Evolutionary conservation across 371 early-diverging fungal genomes (phyloP).

Genomic region (Massospora cicadina): DNA sequence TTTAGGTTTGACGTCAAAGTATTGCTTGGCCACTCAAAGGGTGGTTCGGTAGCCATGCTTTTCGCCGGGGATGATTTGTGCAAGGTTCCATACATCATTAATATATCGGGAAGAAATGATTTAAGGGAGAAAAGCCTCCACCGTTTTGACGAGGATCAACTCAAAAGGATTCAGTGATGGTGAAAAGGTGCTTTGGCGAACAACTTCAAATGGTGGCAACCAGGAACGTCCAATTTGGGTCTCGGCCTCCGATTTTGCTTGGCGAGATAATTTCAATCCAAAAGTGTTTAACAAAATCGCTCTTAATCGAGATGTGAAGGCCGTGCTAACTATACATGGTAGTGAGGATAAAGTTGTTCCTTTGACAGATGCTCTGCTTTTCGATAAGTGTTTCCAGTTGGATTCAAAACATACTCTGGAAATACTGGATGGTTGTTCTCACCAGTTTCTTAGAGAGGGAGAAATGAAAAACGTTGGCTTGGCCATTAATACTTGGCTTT

Average conservation of each 20-base stretch:
- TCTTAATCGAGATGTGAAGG: not conserved
- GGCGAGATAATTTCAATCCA: not conserved
- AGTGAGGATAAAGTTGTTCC: slow-evolving; percentile 12
- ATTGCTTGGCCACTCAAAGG: not conserved
- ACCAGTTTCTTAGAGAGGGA: not conserved
- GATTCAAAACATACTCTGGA: not conserved
- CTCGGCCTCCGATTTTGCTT: not conserved
- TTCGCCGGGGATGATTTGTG: not conserved
- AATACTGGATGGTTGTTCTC: not conserved
- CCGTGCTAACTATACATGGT: slow-evolving; percentile 14
- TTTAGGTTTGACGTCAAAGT: not conserved
- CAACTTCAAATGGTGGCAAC: not conserved
- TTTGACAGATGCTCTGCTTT: slow-evolving; percentile 6
- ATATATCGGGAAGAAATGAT: not conserved
- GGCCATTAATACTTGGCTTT: not conserved
- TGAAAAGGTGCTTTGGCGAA: not conserved
- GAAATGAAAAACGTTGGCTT: not conserved
- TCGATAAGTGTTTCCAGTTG: not conserved
- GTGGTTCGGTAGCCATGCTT: slow-evolving; percentile 8
- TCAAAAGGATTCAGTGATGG: not conserved
- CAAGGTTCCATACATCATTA: not conserved
- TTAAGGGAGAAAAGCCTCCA: not conserved
- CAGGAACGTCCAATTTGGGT: not conserved
- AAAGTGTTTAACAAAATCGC: not conserved
- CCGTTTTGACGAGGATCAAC: not conserved